Base-by-base conservation (phyloP, 176 grass and related monocot species). In the Stipa capillata region DNA sequence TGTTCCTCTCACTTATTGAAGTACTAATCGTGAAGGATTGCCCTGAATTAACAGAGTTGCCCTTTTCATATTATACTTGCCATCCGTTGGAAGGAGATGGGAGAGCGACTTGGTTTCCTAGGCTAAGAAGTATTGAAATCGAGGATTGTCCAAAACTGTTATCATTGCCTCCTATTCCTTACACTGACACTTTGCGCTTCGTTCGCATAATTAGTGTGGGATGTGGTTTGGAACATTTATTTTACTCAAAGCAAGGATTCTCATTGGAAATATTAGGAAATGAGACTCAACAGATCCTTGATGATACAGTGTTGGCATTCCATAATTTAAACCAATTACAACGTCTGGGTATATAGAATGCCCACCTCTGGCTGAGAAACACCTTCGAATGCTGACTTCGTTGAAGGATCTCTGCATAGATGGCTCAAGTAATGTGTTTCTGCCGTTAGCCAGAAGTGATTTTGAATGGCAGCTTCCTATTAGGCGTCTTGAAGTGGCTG, bases 151-250 rank as follows among this genome's bases (percentile, higher is more conserved):
- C 28, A 2, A 34, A 60, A 2, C 0, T 69, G 6, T 1, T 6
- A 13, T 25, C 62, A 14, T 0, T 71, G 4, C 52, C 52, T 71
- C 20, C 39, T 35, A 8, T 81, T 48, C 51, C 65, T n/a, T n/a
- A n/a, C n/a, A n/a, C n/a, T n/a, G n/a, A n/a, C n/a, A n/a, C n/a
- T n/a, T n/a, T n/a, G n/a, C n/a, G 23, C 15, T 4, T 0, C 0
- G 35, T 48, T 10, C 0, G 2, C 0, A 41, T 79, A 27, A 15
- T 0, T 0, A 0, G 0, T 14, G 7, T 35, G 24, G 77, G 45
- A 27, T 7, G 6, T 2, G 2, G 3, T 35, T 39, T 25, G 3
- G 0, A 13, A 0, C 0, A 0, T 0, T 5, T 79, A 6, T 0
- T 0, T 40, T 66, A 35, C 7, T 1, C 0, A 1, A 1, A 8